Evolutionary conservation across 345 rosid genomes (phyloP).

Genomic region (Eucalyptus marginata): DNA sequence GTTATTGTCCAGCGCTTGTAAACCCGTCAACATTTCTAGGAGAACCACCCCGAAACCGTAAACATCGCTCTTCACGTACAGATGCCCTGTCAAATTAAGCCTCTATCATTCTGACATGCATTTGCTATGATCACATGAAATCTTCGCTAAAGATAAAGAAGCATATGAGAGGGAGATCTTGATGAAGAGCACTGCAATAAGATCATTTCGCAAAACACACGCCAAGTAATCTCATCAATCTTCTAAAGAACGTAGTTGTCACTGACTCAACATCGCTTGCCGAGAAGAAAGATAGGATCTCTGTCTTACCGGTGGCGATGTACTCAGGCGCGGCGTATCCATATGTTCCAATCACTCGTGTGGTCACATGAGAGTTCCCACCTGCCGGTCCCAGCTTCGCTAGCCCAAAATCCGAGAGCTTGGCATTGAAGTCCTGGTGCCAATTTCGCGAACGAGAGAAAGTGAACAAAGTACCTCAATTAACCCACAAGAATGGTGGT

Average conservation of each 20-base stretch:
- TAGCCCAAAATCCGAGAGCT: constrained; percentile 84
- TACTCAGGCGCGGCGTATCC: constrained; percentile 95
- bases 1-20: constrained; percentile 31
- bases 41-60: constrained; percentile 81
- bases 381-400: constrained; percentile 66
- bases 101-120: not conserved
- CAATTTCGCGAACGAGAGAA: not conserved
- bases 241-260: not conserved
- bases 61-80: constrained; percentile 76
- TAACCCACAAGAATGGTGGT: not conserved
- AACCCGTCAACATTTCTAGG: constrained; percentile 65
- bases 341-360: constrained; percentile 64
- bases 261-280: not conserved
- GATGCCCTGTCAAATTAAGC: constrained; percentile 35
- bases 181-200: not conserved
- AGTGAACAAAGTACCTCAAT: not conserved
- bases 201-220: not conserved
- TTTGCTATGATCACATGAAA: not conserved
- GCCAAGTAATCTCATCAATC: not conserved
- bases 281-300: not conserved
- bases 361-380: constrained; percentile 68
- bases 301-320: constrained; percentile 52
- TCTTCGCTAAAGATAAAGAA: not conserved
- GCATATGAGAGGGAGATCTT: not conserved
- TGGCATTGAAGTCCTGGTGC: constrained; percentile 49